Evolutionary conservation across 768 basidiomycete genomes (phyloP).

Genomic region (Mycena crocata): DNA sequence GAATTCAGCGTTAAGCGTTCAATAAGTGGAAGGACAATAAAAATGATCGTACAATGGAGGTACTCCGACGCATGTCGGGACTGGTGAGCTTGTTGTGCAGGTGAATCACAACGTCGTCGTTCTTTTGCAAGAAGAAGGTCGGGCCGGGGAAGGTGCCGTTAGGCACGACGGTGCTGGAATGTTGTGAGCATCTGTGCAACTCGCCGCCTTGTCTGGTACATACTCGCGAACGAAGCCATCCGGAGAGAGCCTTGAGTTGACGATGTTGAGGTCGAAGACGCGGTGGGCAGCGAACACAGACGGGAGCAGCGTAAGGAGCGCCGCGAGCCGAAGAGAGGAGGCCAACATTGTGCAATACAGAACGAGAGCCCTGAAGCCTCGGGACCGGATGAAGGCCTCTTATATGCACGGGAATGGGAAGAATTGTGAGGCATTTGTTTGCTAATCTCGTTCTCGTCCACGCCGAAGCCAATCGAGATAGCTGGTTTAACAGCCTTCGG

Average conservation of each 20-base stretch:
- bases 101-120: conserved; percentile 43
- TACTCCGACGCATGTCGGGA: conserved; percentile 45
- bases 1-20: neutral
- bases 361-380: conserved; percentile 14
- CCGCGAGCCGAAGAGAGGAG: conserved; percentile 27
- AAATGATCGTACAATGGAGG: conserved; percentile 40
- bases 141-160: conserved; percentile 46
- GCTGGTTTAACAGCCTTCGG: neutral
- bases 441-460: neutral
- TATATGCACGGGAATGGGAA: conserved; percentile 4
- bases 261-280: conserved; percentile 33
- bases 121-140: conserved; percentile 38
- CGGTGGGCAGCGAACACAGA: conserved; percentile 20
- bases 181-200: neutral
- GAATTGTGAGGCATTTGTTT: conserved; percentile 18
- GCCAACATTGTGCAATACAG: conserved; percentile 24
- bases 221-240: conserved; percentile 35
- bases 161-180: conserved; percentile 39
- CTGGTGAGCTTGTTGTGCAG: conserved; percentile 42
- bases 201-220: neutral
- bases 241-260: conserved; percentile 31
- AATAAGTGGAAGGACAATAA: neutral
- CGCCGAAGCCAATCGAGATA: conserved; percentile 14
- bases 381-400: conserved; percentile 13
- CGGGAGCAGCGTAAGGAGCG: conserved; percentile 25